phyloP scores from a whole-genome alignment of 2,329 filamentous ascomycete species.

The Cladosporium sp. region DNA sequence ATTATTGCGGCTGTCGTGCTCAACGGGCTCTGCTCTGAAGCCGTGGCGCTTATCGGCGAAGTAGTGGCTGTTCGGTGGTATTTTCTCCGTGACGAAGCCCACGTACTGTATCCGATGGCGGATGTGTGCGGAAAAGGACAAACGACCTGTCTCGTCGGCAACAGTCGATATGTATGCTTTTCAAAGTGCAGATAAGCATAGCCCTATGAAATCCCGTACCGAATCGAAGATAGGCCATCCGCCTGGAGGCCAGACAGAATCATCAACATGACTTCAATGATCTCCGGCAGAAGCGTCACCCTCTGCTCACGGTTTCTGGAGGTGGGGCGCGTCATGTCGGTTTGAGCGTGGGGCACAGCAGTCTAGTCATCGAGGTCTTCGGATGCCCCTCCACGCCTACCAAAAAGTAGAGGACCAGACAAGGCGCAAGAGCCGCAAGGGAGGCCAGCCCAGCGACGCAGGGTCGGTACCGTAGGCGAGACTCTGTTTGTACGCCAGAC shows the following conservation, averaged over 20 bases:
- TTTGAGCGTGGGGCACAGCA: neutral
- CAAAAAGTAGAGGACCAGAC: neutral
- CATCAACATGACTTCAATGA: neutral
- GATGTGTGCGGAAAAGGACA: constrained; percentile 4
- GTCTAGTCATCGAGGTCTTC: neutral
- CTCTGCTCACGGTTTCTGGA: constrained; percentile 2
- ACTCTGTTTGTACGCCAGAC: neutral
- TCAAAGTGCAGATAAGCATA: neutral
- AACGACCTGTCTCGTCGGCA: neutral
- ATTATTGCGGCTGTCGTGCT: neutral
- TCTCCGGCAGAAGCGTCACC: neutral
- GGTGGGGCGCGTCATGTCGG: neutral
- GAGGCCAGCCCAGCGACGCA: neutral
- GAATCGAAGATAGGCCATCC: neutral
- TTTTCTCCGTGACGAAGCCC: constrained; percentile 1
- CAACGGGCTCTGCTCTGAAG: constrained; percentile 8
- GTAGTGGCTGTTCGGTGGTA: neutral
- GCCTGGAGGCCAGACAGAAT: neutral
- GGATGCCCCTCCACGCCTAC: constrained; percentile 1
- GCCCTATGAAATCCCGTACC: neutral
- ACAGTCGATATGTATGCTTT: neutral
- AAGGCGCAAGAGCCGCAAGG: neutral
- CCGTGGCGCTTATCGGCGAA: constrained; percentile 3
- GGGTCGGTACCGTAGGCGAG: neutral
- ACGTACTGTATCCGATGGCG: neutral